Conservation (phyloP, 2,329 filamentous ascomycete species). For the Penicillium sp. region DNA sequence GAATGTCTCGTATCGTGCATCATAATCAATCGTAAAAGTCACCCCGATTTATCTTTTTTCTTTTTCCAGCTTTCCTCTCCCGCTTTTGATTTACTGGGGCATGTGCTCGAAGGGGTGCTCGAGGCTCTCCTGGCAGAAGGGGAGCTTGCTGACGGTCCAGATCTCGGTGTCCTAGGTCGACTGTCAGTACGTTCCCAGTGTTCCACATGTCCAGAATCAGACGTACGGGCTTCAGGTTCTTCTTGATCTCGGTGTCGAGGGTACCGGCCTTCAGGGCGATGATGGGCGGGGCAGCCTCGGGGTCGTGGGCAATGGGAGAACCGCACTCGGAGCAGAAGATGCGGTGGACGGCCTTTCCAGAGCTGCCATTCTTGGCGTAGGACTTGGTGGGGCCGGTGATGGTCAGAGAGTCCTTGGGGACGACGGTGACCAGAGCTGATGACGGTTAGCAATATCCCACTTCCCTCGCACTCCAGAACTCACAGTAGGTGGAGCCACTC, state of each 20-base stretch:
- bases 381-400: constrained; percentile 65
- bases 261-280: constrained; percentile 68
- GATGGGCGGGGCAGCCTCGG: constrained; percentile 67
- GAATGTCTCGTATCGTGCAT: constrained; percentile 1
- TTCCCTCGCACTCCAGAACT: background rate
- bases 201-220: background rate
- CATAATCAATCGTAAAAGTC: constrained; percentile 4
- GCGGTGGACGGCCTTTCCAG: constrained; percentile 64
- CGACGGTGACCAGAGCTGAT: constrained; percentile 62
- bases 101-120: constrained; percentile 63
- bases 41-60: background rate
- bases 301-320: constrained; percentile 68
- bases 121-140: constrained; percentile 66
- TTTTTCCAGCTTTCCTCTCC: background rate
- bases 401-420: constrained; percentile 64
- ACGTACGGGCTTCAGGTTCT: constrained; percentile 60
- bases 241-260: constrained; percentile 63
- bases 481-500: constrained; percentile 64
- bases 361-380: constrained; percentile 59
- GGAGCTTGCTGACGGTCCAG: constrained; percentile 67
- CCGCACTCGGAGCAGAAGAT: constrained; percentile 69
- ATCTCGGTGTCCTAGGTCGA: constrained; percentile 58
- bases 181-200: background rate
- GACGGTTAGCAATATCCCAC: background rate
- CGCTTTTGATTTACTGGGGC: constrained; percentile 50